A percentile compares a stretch with the other conserved stretches of the same genome.
phyloP scores from a whole-genome alignment of 805 yeast genomes.

The Tetrapisispora taiwanensis region DNA sequence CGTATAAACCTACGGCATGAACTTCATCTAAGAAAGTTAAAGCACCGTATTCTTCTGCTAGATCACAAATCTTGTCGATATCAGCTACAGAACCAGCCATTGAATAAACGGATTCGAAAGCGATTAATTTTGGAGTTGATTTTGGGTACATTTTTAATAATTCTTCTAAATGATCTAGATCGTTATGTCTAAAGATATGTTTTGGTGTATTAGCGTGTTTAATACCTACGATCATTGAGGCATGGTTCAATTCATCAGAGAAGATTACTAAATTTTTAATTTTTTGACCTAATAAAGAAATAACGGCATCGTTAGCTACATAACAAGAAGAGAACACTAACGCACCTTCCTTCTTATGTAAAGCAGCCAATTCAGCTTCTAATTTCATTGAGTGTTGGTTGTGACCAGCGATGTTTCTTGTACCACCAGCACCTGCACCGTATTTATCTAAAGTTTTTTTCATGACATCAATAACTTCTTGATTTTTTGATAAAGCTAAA shows the following conservation, averaged over 20 bases:
- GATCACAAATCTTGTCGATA: constrained; percentile 81
- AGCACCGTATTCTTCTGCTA: constrained; percentile 97
- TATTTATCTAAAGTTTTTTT: constrained; percentile 70
- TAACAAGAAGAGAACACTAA: constrained; percentile 91
- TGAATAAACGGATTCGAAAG: constrained; percentile 93
- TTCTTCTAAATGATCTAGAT: constrained; percentile 72
- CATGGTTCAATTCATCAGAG: constrained; percentile 90
- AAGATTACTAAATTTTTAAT: constrained; percentile 84
- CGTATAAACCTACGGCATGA: constrained; percentile 98
- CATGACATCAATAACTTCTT: constrained; percentile 64
- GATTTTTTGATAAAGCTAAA: constrained; percentile 85
- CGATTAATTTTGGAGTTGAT: constrained; percentile 87
- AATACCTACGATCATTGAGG: constrained; percentile 95
- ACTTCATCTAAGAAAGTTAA: constrained; percentile 95
- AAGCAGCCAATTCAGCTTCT: constrained; percentile 78
- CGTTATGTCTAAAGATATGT: constrained; percentile 86
- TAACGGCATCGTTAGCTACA: constrained; percentile 93
- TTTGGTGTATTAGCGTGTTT: constrained; percentile 81
- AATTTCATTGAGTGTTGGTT: constrained; percentile 78
- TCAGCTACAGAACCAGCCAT: constrained; percentile 98
- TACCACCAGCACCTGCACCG: constrained; percentile 99
- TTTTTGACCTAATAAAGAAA: constrained; percentile 83
- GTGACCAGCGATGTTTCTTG: constrained; percentile 98
- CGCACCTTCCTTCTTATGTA: constrained; percentile 92
- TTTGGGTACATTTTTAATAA: constrained; percentile 71